Evolutionary conservation across 2,329 filamentous ascomycete species (phyloP).

Genomic region (Curvularia sp.): DNA sequence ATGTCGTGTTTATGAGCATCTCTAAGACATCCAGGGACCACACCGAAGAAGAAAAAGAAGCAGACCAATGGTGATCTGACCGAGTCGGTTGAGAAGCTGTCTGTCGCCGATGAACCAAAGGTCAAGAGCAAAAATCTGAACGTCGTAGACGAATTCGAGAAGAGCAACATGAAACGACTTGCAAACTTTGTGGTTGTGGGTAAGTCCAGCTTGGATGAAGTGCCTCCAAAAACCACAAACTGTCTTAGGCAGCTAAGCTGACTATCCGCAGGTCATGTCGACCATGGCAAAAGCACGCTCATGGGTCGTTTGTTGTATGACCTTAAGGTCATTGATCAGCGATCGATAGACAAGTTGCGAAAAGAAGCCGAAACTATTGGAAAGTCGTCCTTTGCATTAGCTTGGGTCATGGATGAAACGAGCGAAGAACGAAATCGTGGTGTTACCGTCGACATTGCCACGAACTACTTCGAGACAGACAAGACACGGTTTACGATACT

Average conservation of each 20-base stretch:
- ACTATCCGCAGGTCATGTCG: constrained; percentile 76
- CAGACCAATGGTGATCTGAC: constrained; percentile 48
- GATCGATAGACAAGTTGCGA: constrained; percentile 85
- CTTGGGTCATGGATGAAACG: constrained; percentile 95
- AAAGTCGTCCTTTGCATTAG: constrained; percentile 93
- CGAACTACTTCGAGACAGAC: constrained; percentile 90
- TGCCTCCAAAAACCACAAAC: background rate
- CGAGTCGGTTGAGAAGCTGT: constrained; percentile 58
- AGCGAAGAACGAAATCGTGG: constrained; percentile 87
- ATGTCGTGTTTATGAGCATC: constrained; percentile 13
- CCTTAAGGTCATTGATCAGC: constrained; percentile 83
- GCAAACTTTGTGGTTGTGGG: constrained; percentile 94
- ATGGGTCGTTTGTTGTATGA: constrained; percentile 96
- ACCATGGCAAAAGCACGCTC: constrained; percentile 95
- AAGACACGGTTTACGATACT: constrained; percentile 90
- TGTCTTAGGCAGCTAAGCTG: background rate
- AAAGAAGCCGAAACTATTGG: constrained; percentile 90
- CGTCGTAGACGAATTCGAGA: constrained; percentile 81
- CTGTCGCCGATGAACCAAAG: constrained; percentile 58
- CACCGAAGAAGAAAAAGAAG: constrained; percentile 40
- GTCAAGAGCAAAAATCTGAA: constrained; percentile 80
- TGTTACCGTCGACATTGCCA: constrained; percentile 96
- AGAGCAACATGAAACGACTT: constrained; percentile 75
- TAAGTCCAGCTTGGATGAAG: constrained; percentile 52
- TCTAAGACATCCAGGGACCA: constrained; percentile 38